These are phyloP conservation scores for Solanum pinnatisectum DNA, from an alignment of 257 asterid species.

Conservation along the genomic window DNA sequence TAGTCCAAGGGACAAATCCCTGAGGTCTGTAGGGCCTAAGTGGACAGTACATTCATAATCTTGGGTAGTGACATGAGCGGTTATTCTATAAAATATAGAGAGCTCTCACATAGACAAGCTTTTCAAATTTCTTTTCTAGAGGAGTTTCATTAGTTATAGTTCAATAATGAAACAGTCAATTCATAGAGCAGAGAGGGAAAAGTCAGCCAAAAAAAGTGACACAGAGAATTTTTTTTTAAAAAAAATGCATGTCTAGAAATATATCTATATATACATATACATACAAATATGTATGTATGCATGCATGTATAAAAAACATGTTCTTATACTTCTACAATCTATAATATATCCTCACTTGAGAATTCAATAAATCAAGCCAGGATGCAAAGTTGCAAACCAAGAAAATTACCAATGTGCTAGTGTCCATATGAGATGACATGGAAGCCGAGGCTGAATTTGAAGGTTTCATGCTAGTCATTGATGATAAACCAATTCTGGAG, in stretches of 20 bases:
- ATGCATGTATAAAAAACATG: not conserved
- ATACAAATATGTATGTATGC: not conserved
- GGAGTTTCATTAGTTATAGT: not conserved
- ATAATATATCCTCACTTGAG: not conserved
- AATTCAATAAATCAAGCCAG: not conserved
- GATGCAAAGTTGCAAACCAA: not conserved
- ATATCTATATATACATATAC: not conserved
- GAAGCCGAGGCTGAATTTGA: constrained; percentile 28
- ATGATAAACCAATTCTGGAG: constrained; percentile 43
- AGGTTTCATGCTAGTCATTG: constrained; percentile 28
- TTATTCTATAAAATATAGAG: not conserved
- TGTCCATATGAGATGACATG: constrained; percentile 30
- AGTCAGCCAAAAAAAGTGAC: not conserved
- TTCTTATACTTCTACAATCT: not conserved
- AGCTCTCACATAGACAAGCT: not conserved
- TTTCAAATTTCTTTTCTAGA: not conserved
- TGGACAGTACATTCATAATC: not conserved
- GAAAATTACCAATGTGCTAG: constrained; percentile 30
- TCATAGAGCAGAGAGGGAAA: not conserved
- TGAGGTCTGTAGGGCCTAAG: not conserved
- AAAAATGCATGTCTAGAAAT: not conserved
- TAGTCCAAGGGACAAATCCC: not conserved
- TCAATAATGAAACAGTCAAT: not conserved
- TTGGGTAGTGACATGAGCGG: not conserved
- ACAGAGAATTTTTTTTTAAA: not conserved